Percentiles rank a stretch among this genome's conserved stretches.
Evolutionary conservation across 345 rosid species (phyloP).

Genomic region (Salix suchowensis): DNA sequence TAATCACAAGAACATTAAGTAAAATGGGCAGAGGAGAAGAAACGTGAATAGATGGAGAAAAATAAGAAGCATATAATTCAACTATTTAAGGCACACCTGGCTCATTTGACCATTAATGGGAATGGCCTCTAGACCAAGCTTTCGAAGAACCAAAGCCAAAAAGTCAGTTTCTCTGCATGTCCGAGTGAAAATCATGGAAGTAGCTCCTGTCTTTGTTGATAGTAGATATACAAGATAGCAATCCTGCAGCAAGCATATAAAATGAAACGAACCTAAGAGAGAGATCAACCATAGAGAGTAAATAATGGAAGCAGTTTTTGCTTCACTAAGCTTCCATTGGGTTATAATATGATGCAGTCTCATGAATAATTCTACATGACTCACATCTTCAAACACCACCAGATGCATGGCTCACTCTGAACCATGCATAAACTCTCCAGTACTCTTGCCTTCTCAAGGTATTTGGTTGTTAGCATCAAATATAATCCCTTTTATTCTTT

Average conservation of each 20-base stretch:
- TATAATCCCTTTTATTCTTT: no score
- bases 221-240: conserved; percentile 85
- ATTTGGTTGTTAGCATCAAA: no score
- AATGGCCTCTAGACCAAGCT: conserved; percentile 84
- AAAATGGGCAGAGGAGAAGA: neutral
- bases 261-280: conserved; percentile 1
- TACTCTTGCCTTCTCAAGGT: no score
- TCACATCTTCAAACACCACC: neutral
- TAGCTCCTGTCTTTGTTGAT: conserved; percentile 62
- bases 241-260: conserved; percentile 52
- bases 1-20: neutral
- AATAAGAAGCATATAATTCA: neutral
- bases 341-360: neutral
- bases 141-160: conserved; percentile 72
- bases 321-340: no score
- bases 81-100: conserved; percentile 44
- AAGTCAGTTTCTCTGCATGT: conserved; percentile 83
- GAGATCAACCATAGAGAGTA: neutral
- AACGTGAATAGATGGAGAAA: neutral
- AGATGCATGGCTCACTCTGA: no score
- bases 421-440: no score
- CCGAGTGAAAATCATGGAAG: conserved; percentile 90
- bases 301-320: neutral
- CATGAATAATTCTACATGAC: neutral
- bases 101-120: conserved; percentile 97